Percentiles rank a stretch among this genome's conserved stretches.
phyloP scores from a whole-genome alignment of 2,329 filamentous ascomycete species.

The Hypoxylon sp. region DNA sequence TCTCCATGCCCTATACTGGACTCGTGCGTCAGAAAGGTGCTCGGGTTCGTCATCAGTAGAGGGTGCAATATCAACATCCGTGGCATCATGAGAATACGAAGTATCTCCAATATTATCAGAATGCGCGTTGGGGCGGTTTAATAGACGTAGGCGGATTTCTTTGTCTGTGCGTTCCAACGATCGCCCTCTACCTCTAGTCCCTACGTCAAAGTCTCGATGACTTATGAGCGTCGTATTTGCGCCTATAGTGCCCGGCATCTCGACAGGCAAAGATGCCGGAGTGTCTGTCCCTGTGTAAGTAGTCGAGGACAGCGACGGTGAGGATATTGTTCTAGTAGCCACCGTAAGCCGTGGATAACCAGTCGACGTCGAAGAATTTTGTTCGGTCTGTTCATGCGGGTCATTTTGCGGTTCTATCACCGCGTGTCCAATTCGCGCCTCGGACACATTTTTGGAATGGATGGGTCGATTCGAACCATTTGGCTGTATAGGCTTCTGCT shows the following conservation, averaged over 20 bases:
- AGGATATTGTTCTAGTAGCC: conserved; percentile 53
- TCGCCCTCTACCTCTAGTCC: conserved; percentile 55
- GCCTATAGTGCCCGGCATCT: conserved; percentile 55
- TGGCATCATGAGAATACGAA: conserved; percentile 50
- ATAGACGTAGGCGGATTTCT: conserved; percentile 57
- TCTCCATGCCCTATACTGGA: conserved; percentile 57
- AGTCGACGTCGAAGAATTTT: conserved; percentile 58
- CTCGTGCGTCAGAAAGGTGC: conserved; percentile 48
- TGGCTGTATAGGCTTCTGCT: conserved; percentile 45
- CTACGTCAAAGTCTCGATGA: conserved; percentile 56
- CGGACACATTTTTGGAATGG: conserved; percentile 44
- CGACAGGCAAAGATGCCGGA: conserved; percentile 45
- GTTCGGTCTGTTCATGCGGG: conserved; percentile 55
- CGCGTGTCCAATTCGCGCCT: conserved; percentile 40
- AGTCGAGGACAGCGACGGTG: conserved; percentile 50
- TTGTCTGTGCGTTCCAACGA: conserved; percentile 62
- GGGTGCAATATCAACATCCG: conserved; percentile 26
- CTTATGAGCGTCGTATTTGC: conserved; percentile 56
- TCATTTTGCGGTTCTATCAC: conserved; percentile 55
- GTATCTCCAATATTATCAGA: conserved; percentile 55
- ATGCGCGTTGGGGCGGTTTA: conserved; percentile 48
- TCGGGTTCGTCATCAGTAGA: conserved; percentile 45
- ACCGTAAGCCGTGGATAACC: conserved; percentile 54
- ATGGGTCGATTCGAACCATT: conserved; percentile 45
- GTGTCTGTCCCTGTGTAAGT: conserved; percentile 35